Evolutionary conservation across 192 early-diverging fungal species (phyloP), one percentile per base, ranked within the genome.

Genomic region (Oehlia diaphana): DNA sequence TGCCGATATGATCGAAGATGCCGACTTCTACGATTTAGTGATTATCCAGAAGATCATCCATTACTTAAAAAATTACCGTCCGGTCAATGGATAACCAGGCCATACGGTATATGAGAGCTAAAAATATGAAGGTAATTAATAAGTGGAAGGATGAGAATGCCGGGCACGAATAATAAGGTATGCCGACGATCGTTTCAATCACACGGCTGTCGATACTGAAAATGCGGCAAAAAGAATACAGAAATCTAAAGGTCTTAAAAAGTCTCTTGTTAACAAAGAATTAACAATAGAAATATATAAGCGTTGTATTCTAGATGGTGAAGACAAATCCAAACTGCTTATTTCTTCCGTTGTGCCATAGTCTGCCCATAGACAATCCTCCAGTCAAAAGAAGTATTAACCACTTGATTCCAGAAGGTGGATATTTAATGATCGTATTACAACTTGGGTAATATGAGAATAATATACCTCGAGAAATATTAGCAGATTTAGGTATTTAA

Each of bases 391-490:
- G 42, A 47, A 72, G 70, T n/a, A 50, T 50, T 21, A 5, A 72
- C 70, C 70, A 16, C 31, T 72, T 42, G 70, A 72, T n/a, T 42
- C 70, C n/a, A 72, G 50, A 26, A 49, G 70, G 26, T 72, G 42
- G 70, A 72, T 72, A 23, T 26, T 72, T 10, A 47, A 39, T 9
- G 19, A 72, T 47, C 35, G 70, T 7, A 72, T 72, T 72, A 72
- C 70, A 6, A 72, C 70, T 50, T 72, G 35, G 42, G 70, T 44
- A 42, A 42, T 42, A 6, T 42, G 42, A 6, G 6, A 7, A 42
- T 42, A 7, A 42, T 42, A 42, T 42, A 42, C 42, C 42, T 42
- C 42, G 7, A 42, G 42, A 42, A 42, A 9, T 42, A 9, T 6
- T 42, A 42, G 5, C 2, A 42, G 6, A 0, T 9, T 42, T 42